Evolutionary conservation across 345 rosid genomes (phyloP), one percentile per base, ranked within the genome.

Genomic region (Salix arbutifolia): DNA sequence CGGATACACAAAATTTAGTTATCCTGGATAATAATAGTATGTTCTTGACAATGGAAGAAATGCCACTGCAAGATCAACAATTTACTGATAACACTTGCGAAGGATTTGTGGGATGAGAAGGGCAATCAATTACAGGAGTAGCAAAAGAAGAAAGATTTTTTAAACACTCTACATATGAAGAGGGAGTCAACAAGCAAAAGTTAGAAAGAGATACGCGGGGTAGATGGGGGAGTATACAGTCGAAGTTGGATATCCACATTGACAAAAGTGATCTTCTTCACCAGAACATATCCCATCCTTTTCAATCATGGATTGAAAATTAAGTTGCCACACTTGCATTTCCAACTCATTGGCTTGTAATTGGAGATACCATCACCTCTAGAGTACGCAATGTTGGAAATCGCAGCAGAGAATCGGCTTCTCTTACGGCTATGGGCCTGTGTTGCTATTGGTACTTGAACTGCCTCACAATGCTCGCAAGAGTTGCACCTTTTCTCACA

Each of bases 271-370:
- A 31, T 30, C 50, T 44, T n/a, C 4, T 72, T 46, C 52, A 46
- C 52, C 52, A 46, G 14, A 46, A 11, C 6, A 26, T 23, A 28
- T 65, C 3, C 8, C 23, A 65, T 23, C 18, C 8, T 5, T 38
- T 67, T 42, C 25, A 66, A 13, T 88, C 80, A 90, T 50, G 94
- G 92, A 71, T 85, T 83, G 81, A 85, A 82, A 42, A 86, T 71
- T 71, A 78, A n/a, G 83, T 88, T 84, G 31, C 91, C 94, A 38
- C 94, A 90, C 78, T 88, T 90, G 87, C 94, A 90, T 67, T 89
- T 90, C 94, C 94, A 90, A 60, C 91, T 80, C 83, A 90, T 89
- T 80, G 94, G 92, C 83, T 90, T 90, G 85, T 90, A 90, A 73
- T 89, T 89, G 75, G 94, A 84, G 60, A 82, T 30, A 72, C 78